Conservation (phyloP, 2,329 filamentous ascomycete genomes). For the Mycosphaerella sp. region DNA sequence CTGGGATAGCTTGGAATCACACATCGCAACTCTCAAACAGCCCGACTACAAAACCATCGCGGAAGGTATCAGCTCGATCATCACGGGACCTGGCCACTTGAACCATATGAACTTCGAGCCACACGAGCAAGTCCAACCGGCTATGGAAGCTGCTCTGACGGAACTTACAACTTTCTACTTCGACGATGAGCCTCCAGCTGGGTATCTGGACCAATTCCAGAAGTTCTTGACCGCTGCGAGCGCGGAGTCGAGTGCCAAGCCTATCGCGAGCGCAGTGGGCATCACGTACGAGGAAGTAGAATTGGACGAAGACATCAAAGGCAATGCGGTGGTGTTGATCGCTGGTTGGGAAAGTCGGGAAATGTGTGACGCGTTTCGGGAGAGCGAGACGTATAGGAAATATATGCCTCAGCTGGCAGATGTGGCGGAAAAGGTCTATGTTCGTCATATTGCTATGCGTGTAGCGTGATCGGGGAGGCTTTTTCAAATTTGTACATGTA, state of each 20-base stretch:
- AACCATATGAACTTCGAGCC: constrained; percentile 15
- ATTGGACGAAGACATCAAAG: constrained; percentile 3
- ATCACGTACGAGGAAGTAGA: constrained; percentile 15
- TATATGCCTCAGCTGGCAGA: constrained; percentile 6
- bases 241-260: neutral
- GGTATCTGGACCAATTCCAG: constrained; percentile 1
- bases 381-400: constrained; percentile 7
- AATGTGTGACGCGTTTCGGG: constrained; percentile 8
- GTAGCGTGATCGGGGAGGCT: neutral
- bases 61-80: neutral
- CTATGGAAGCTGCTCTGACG: constrained; percentile 7
- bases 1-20: constrained; percentile 10
- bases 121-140: constrained; percentile 1
- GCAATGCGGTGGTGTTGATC: constrained; percentile 11
- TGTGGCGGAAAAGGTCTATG: constrained; percentile 3
- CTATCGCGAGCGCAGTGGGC: constrained; percentile 8
- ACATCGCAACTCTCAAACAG: constrained; percentile 2
- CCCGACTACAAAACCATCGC: constrained; percentile 1
- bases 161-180: constrained; percentile 15
- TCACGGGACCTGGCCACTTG: neutral
- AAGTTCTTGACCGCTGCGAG: neutral
- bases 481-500: neutral
- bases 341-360: constrained; percentile 14
- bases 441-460: neutral
- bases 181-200: constrained; percentile 7